Conservation (phyloP, 805 yeast species). For the Isabelozyma gotoi region DNA sequence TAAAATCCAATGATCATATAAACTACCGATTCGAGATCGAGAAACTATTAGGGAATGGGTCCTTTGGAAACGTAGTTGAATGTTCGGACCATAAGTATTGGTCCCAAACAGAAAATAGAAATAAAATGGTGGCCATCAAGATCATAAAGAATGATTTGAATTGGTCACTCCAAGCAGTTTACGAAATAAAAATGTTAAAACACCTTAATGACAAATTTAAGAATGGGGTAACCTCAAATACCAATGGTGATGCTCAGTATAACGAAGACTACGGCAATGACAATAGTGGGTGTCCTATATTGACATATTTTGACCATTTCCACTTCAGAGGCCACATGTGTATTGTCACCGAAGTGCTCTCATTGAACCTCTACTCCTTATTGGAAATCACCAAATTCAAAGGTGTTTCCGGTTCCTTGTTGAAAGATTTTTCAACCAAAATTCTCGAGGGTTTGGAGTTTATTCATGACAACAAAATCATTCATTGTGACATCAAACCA, state of each 20-base stretch:
- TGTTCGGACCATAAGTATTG: constrained; percentile 62
- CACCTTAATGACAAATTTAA: constrained; percentile 30
- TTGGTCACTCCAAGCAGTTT: constrained; percentile 75
- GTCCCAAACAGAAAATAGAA: constrained; percentile 9
- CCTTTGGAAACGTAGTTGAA: constrained; percentile 76
- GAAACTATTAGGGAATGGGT: constrained; percentile 67
- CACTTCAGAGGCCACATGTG: constrained; percentile 82
- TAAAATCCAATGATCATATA: constrained; percentile 64
- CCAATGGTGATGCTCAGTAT: constrained; percentile 5
- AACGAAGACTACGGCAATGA: constrained; percentile 10
- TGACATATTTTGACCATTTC: constrained; percentile 66
- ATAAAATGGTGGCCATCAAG: constrained; percentile 66
- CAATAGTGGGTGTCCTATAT: constrained; percentile 23
- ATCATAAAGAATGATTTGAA: constrained; percentile 71
- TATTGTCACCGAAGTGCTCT: constrained; percentile 70
- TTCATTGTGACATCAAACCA: constrained; percentile 87
- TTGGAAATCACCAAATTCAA: constrained; percentile 48
- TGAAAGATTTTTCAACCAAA: constrained; percentile 51
- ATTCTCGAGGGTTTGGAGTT: constrained; percentile 59
- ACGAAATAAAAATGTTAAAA: constrained; percentile 70
- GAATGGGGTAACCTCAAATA: not conserved
- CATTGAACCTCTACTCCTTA: constrained; percentile 64
- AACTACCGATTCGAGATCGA: constrained; percentile 70
- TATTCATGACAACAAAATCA: constrained; percentile 55
- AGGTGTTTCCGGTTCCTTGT: constrained; percentile 45